Base-by-base conservation (phyloP, 495 filamentous ascomycete genomes). In the Penicillium coffeae region DNA sequence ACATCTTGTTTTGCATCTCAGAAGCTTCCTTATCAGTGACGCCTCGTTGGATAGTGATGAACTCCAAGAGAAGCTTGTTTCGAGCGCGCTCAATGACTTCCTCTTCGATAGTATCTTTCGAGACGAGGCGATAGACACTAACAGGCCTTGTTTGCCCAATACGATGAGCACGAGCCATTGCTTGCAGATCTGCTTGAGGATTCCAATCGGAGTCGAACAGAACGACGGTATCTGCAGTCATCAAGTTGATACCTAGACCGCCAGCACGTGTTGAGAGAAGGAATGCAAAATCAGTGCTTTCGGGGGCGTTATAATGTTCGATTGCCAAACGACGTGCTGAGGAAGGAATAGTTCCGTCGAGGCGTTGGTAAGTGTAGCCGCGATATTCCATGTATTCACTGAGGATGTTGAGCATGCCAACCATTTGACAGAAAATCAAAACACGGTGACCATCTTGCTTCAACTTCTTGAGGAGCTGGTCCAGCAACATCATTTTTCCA, bases 121-220 rank as follows among this genome's bases (percentile, higher is more conserved):
- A 93, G 8, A 97, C 92, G 18, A 99, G 74, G 21, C 93, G 82
- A 59, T 96, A 99, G 22, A 99, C 88, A 55, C 83, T 96, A 48
- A 99, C 93, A 32, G 94, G 90, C 45, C 82, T 89, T 59, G 90
- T 95, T 68, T 99, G 93, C 1, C 93, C 93, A 46, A 99, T 99
- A 56, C 93, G 86, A 68, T 99, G 94, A 39, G 94, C 94, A 55
- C 93, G 84, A 37, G 93, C 92, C 93, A 99, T 99, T 15, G 93
- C 93, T 57, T 99, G 93, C 45, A 99, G 72, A 75, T 99, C 93
- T 0, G 93, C 93, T 63, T 99, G 93, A 12, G 93, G 93, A 51
- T 99, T 99, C 94, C 94, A 99, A 61, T 99, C 93, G 0, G 94
- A 97, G 63, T 99, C 93, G 57, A 97, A 97, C 34, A 99, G 79